Base-by-base conservation (phyloP, 2,329 filamentous ascomycete species). In the Verticillium isaacii region DNA sequence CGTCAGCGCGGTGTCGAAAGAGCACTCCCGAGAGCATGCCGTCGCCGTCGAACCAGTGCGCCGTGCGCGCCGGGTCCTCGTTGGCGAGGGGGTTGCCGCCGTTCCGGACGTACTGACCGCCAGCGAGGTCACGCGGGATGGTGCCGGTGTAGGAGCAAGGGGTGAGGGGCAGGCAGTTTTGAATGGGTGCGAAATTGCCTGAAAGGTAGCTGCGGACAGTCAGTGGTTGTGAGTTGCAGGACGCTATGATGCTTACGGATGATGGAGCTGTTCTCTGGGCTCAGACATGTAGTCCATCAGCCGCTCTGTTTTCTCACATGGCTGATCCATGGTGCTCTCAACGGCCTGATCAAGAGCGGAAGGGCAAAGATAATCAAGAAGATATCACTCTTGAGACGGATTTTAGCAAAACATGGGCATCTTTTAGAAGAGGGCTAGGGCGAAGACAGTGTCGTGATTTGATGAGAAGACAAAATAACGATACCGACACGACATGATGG, bases 11-110 rank as follows among this genome's bases (percentile, higher is more conserved):
- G 8, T 77, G 77, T 32, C 76, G 76, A 69, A 89, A 91, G 19
- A 79, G 78, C 0, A 91, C 87, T 1, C 89, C 89, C 34, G 84
- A 84, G 12, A 91, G 82, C 89, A 91, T 91, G 5, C 89, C 89
- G 70, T 91, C 88, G 36, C 89, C 89, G 66, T 91, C 89, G 64
- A 91, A 91, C 88, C 88, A 91, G 69, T 91, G 89, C 9, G 85
- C 82, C 69, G 89, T 86, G 65, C 86, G 80, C 45, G 81, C 82
- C 2, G 85, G 71, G 60, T 89, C 83, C 25, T 83, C 77, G 62
- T 90, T 87, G 32, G 81, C 81, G 8, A 89, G 77, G 6, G 89
- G 88, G 67, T 91, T 91, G 32, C 85, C 86, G 50, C 89, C 89
- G 69, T 91, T 92, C 17, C 89, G 84, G 32, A 91, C 84, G 68